phyloP scores from a whole-genome alignment of 1,284 basidiomycete species.

The Boletus mariae region DNA sequence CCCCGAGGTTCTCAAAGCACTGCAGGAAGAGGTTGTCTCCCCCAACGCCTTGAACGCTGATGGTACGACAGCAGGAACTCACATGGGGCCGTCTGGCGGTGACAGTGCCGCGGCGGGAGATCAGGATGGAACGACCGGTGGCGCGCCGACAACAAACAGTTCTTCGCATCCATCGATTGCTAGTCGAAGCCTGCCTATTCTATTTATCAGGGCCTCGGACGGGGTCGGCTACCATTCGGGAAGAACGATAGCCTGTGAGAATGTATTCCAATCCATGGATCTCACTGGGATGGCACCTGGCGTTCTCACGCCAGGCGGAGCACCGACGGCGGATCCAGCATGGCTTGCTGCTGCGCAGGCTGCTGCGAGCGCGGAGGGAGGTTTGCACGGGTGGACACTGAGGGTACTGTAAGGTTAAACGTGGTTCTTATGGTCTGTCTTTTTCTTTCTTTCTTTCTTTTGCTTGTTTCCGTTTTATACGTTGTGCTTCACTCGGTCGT shows the following conservation, averaged over 20 bases:
- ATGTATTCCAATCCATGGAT: slow-evolving; percentile 68
- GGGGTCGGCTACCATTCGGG: slow-evolving; percentile 84
- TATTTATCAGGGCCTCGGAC: slow-evolving; percentile 72
- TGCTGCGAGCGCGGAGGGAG: slow-evolving; percentile 53
- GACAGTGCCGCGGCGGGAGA: slow-evolving; percentile 17
- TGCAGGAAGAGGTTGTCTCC: slow-evolving; percentile 63
- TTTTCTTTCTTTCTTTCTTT: slow-evolving; percentile 21
- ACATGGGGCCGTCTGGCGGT: slow-evolving; percentile 27
- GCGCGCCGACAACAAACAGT: slow-evolving; percentile 17
- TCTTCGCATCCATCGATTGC: slow-evolving; percentile 48
- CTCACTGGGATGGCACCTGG: slow-evolving; percentile 40
- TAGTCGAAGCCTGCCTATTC: slow-evolving; percentile 62
- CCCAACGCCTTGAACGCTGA: slow-evolving; percentile 34
- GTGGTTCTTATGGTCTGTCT: slow-evolving; percentile 18
- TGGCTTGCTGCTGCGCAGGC: slow-evolving; percentile 69
- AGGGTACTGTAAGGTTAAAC: slow-evolving; percentile 55
- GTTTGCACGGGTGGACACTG: slow-evolving; percentile 67
- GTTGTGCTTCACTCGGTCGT: slow-evolving; percentile 18
- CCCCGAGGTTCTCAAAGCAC: slow-evolving; percentile 64
- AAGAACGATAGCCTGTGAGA: slow-evolving; percentile 78
- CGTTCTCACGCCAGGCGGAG: slow-evolving; percentile 36
- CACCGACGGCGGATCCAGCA: slow-evolving; percentile 48
- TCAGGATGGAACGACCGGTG: slow-evolving; percentile 21
- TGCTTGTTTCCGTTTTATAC: slow-evolving; percentile 31
- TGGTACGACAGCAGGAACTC: slow-evolving; percentile 35